Base-by-base conservation (phyloP, 345 rosid genomes). In the Passiflora organensis region DNA sequence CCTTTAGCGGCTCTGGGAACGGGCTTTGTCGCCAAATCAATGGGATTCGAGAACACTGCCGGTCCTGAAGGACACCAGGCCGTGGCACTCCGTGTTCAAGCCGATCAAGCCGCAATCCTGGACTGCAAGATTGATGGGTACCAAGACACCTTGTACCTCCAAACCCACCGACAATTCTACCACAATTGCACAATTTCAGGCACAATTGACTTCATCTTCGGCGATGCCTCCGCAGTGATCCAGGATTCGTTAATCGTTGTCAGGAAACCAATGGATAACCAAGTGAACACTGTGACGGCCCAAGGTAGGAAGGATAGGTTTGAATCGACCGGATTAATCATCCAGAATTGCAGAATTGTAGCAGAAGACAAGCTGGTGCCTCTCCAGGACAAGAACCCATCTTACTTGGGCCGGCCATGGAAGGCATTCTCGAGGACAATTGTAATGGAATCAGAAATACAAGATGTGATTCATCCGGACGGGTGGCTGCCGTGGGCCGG, bases 391-490 rank as follows among this genome's bases (percentile, higher is more conserved):
- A 59, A 55, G 44, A 58, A 76, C 32, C 70, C 45, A 60, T 68
- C 86, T 4, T 85, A 72, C 78, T 51, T 88, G 43, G 94, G 96
- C 15, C 69, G 96, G 51, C 94, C 96, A 2, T 83, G 96, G 96
- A 85, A 80, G 70, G 32, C 67, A 34, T 74, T 16, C 45, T 69
- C 94, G 1, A 73, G 77, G 42, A 75, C 94, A 15, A 76, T 83
- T 19, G 9, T 85, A 6, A 78, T 85, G 68, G 88, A 88, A 68
- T 37, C 70, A 0, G 64, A 67, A 50, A 38, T 88, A 1, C 84
- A 76, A 1, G 90, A 81, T 42, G 21, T 78, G 58, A 76, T 88
- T 16, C 80, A 75, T 10, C 86, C 90, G 0, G 86, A 66, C 1
- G 94, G 94, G 10, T 85, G 81, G 79, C 53, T 13, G 13, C 19